Percentiles rank a stretch among this genome's conserved stretches.
Evolutionary conservation across 192 early-diverging fungal species (phyloP).

Genomic region (Nowakowskiella sp.): DNA sequence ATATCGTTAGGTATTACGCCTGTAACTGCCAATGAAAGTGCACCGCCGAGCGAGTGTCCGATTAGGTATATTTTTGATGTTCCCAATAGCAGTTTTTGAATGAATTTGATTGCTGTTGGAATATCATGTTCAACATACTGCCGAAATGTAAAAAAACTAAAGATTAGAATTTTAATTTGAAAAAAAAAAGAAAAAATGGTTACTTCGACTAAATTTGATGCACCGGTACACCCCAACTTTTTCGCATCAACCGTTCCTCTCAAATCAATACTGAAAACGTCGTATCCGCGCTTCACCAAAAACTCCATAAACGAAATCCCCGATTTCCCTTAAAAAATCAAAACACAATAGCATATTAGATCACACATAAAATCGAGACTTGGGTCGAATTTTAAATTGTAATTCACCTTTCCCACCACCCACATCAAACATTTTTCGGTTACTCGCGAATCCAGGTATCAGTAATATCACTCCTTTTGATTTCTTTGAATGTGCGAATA

Average conservation of each 20-base stretch:
- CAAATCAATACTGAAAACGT: constrained; percentile 34
- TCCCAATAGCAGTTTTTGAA: constrained; percentile 25
- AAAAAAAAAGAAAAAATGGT: not conserved
- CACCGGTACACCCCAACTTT: constrained; percentile 12
- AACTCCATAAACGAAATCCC: constrained; percentile 38
- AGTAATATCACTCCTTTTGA: constrained; percentile 31
- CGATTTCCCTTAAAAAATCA: constrained; percentile 4
- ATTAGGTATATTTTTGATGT: constrained; percentile 36
- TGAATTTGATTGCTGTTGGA: constrained; percentile 28
- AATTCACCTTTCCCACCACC: constrained; percentile 29
- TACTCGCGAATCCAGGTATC: constrained; percentile 37
- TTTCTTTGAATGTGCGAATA: constrained; percentile 10
- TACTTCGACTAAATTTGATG: not conserved
- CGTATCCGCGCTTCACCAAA: constrained; percentile 29
- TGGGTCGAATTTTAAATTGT: not conserved
- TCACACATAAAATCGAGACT: not conserved
- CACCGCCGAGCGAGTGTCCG: constrained; percentile 42
- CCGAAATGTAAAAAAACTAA: constrained; percentile 9
- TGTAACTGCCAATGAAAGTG: constrained; percentile 37
- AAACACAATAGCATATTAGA: not conserved
- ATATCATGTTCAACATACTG: constrained; percentile 41
- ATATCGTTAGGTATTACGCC: constrained; percentile 32
- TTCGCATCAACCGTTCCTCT: constrained; percentile 28
- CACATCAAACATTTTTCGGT: constrained; percentile 33
- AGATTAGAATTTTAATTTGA: too few relatives aligned